Percentiles rank a stretch among this genome's conserved stretches.
phyloP scores from a whole-genome alignment of 495 filamentous ascomycete genomes.

The Aspergillus mulundensis region DNA sequence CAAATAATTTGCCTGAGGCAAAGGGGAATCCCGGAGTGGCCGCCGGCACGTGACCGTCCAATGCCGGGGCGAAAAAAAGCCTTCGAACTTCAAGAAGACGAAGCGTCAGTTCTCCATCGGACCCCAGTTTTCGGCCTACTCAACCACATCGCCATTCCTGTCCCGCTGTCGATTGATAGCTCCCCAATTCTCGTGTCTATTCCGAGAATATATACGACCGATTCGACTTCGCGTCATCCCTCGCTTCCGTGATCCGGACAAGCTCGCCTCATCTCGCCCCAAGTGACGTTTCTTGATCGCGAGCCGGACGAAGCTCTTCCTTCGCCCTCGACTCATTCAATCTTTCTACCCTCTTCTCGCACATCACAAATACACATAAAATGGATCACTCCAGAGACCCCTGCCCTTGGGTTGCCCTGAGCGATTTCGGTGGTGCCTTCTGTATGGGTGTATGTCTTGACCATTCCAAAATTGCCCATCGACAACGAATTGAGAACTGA shows the following conservation, averaged over 20 bases:
- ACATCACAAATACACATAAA: slow-evolving; percentile 17
- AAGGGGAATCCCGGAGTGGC: slow-evolving; percentile 5
- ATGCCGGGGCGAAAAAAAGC: slow-evolving; percentile 13
- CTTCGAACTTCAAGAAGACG: slow-evolving; percentile 8
- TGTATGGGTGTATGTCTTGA: slow-evolving; percentile 80
- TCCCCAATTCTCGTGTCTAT: not conserved
- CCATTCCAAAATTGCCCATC: not conserved
- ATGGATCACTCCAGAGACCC: slow-evolving; percentile 97
- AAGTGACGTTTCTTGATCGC: slow-evolving; percentile 5
- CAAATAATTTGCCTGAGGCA: not conserved
- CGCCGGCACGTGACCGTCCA: slow-evolving; percentile 1
- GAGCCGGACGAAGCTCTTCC: slow-evolving; percentile 10
- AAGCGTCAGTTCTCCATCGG: slow-evolving; percentile 4
- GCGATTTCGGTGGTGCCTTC: slow-evolving; percentile 96
- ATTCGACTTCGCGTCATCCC: not conserved
- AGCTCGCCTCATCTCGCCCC: not conserved
- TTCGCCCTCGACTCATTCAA: slow-evolving; percentile 11
- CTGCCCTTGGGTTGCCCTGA: slow-evolving; percentile 93
- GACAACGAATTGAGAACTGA: slow-evolving; percentile 10
- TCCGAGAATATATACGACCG: not conserved
- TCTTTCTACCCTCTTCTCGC: not conserved
- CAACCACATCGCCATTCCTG: slow-evolving; percentile 1
- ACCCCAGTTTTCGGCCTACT: slow-evolving; percentile 7
- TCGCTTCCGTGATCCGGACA: not conserved
- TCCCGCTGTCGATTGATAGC: not conserved